phyloP scores from a whole-genome alignment of 2,329 filamentous ascomycete species.

The Microcera coccophila region DNA sequence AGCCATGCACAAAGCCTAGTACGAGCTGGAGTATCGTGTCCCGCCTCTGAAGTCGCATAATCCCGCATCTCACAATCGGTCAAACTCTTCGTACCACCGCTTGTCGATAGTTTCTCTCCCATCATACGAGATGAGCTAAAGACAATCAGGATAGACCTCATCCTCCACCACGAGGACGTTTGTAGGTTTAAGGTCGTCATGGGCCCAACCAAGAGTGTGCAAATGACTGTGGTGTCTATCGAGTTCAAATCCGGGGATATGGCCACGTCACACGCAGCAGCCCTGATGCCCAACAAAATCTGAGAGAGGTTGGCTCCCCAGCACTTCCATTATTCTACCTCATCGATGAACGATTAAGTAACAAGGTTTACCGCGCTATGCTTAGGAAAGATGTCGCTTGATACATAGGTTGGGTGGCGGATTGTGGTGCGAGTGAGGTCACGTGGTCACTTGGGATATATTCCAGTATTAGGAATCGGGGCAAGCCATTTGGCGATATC shows the following conservation, averaged over 20 bases:
- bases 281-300: slow-evolving; percentile 28
- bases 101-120: slow-evolving; percentile 10
- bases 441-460: slow-evolving; percentile 12
- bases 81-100: slow-evolving; percentile 10
- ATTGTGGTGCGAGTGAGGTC: slow-evolving; percentile 6
- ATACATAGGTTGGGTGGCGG: slow-evolving; percentile 4
- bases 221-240: slow-evolving; percentile 13
- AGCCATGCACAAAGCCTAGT: slow-evolving; percentile 8
- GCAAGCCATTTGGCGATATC: slow-evolving; percentile 6
- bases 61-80: slow-evolving; percentile 12
- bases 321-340: slow-evolving; percentile 18
- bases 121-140: slow-evolving; percentile 10
- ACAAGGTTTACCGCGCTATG: slow-evolving; percentile 12
- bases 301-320: slow-evolving; percentile 22
- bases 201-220: slow-evolving; percentile 14
- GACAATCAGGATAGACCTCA: slow-evolving; percentile 10
- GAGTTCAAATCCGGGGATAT: slow-evolving; percentile 25
- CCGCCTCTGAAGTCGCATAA: slow-evolving; percentile 11
- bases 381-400: slow-evolving; percentile 11
- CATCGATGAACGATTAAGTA: slow-evolving; percentile 11
- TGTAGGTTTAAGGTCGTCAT: slow-evolving; percentile 15
- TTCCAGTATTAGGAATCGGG: slow-evolving; percentile 3
- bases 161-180: slow-evolving; percentile 12
- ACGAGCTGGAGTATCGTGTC: slow-evolving; percentile 11
- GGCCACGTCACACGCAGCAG: slow-evolving; percentile 22